These are phyloP conservation scores for Sporothrix globosa DNA, from an alignment of 2,329 filamentous ascomycete genomes.

Conservation along the genomic window DNA sequence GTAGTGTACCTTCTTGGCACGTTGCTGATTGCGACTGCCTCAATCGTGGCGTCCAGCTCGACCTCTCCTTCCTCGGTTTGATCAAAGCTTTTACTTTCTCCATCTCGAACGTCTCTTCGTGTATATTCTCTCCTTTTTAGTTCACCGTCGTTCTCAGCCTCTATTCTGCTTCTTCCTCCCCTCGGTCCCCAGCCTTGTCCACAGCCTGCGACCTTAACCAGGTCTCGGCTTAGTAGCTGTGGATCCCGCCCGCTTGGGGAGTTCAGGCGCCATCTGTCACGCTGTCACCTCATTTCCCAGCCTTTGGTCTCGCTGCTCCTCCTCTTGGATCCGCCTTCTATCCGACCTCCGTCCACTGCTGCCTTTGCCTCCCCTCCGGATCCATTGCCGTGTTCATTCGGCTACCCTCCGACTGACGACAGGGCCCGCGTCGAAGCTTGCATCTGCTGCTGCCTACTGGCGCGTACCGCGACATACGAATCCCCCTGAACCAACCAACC, in stretches of 20 bases:
- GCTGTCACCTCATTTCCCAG: constrained; percentile 27
- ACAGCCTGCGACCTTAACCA: constrained; percentile 3
- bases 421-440: background rate
- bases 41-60: constrained; percentile 13
- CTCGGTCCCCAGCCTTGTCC: background rate
- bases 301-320: constrained; percentile 8
- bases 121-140: background rate
- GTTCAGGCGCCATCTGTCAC: background rate
- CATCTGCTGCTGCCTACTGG: constrained; percentile 12
- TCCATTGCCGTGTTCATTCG: background rate
- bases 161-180: background rate
- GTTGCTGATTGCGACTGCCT: constrained; percentile 2
- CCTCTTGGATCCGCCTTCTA: constrained; percentile 8
- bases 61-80: background rate
- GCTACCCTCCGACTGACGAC: background rate
- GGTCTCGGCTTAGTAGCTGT: constrained; percentile 26
- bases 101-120: background rate
- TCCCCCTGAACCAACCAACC: constrained; percentile 6
- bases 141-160: background rate
- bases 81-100: background rate
- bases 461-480: constrained; percentile 18
- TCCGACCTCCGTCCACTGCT: constrained; percentile 20
- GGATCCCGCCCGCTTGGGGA: constrained; percentile 25
- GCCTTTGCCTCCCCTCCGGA: background rate
- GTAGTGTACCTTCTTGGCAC: constrained; percentile 17